These are phyloP conservation scores for Plectosphaerella sp. DNA, from an alignment of 2,329 filamentous ascomycete genomes.

Conservation along the genomic window DNA sequence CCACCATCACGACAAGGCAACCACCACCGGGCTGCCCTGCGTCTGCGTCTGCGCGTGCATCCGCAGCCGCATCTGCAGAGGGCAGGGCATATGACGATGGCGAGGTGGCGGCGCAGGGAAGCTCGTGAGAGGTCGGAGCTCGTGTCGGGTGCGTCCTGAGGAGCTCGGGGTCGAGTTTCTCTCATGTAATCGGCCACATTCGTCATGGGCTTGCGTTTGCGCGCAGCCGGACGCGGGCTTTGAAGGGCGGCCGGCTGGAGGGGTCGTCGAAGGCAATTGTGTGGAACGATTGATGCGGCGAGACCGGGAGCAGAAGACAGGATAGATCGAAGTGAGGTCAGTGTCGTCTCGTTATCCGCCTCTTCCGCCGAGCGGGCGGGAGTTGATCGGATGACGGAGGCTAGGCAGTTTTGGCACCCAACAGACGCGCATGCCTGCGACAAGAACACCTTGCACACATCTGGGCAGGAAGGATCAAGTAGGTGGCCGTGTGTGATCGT, in stretches of 20 bases:
- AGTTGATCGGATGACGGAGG: not conserved
- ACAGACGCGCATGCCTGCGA: not conserved
- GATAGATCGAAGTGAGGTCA: not conserved
- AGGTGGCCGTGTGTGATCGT: no score
- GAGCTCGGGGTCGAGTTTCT: not conserved
- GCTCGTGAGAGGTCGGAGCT: not conserved
- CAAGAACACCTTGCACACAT: no score
- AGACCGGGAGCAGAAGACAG: not conserved
- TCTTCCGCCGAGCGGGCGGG: not conserved
- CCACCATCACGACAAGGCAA: not conserved
- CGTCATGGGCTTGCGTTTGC: not conserved
- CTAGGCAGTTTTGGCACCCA: not conserved
- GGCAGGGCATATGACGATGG: not conserved
- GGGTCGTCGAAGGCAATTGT: not conserved
- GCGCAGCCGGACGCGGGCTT: not conserved
- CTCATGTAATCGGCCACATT: not conserved
- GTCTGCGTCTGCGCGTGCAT: not conserved
- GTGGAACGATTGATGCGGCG: not conserved
- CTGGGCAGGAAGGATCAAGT: no score
- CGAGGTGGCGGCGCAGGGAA: not conserved
- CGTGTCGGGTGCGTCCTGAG: not conserved
- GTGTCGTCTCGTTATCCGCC: not conserved
- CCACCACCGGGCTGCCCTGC: not conserved
- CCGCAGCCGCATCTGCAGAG: not conserved
- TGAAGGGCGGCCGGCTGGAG: not conserved